Conservation (phyloP, 108 stramenopile species). For the Cyclotella cryptica region DNA sequence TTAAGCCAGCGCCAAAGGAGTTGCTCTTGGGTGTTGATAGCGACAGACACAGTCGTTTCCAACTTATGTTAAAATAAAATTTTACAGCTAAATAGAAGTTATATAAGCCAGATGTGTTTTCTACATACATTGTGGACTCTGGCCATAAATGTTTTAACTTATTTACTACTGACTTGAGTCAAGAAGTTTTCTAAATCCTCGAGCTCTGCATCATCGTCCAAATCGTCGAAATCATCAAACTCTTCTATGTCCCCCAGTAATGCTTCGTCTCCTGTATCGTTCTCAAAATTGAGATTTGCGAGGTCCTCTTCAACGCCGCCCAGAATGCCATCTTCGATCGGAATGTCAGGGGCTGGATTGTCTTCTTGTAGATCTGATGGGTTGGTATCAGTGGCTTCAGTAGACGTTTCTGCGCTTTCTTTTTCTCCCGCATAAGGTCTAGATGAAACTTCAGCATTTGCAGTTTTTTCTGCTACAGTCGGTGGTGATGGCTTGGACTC, state of each 20-base stretch:
- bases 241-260: slow-evolving; percentile 63
- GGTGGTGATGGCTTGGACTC: not conserved
- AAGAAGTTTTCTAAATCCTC: slow-evolving; percentile 83
- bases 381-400: not conserved
- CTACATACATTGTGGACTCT: too few species aligned
- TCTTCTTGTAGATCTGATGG: not conserved
- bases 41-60: too few species aligned
- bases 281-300: slow-evolving; percentile 55
- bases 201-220: slow-evolving; percentile 64
- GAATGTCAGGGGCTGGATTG: not conserved
- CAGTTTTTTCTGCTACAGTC: not conserved
- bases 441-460: not conserved
- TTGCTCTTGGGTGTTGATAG: too few species aligned
- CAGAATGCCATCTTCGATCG: slow-evolving; percentile 12
- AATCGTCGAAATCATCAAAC: slow-evolving; percentile 58
- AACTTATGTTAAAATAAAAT: too few species aligned
- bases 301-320: slow-evolving; percentile 57
- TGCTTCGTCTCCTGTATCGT: slow-evolving; percentile 41
- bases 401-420: not conserved
- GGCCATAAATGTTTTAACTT: not conserved
- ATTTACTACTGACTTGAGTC: slow-evolving; percentile 40
- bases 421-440: not conserved
- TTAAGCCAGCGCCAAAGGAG: slow-evolving; percentile 8
- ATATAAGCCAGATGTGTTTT: too few species aligned
- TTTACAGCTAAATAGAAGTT: too few species aligned